These are phyloP conservation scores for Microthlaspi erraticum DNA, from an alignment of 345 rosid species.

Conservation along the genomic window DNA sequence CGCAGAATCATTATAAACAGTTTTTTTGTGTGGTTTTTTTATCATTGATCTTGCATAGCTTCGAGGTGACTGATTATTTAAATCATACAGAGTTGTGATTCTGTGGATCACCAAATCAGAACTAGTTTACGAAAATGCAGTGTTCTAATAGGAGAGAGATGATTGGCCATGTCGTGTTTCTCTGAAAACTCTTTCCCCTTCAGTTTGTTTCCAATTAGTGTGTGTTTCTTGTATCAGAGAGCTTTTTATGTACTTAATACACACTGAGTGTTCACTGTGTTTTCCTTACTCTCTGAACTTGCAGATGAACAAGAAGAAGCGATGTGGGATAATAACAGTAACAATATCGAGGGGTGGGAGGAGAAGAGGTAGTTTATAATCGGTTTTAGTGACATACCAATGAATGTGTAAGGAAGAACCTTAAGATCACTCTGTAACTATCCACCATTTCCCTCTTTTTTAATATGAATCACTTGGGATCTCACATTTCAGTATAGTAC, in stretches of 20 bases:
- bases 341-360: constrained; percentile 39
- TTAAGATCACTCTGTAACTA: constrained; percentile 2
- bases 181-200: not conserved
- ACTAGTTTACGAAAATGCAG: not conserved
- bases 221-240: not conserved
- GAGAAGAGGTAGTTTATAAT: constrained; percentile 29
- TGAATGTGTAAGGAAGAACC: constrained; percentile 14
- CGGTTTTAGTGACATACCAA: not conserved
- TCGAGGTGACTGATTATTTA: not conserved
- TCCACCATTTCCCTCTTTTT: not conserved
- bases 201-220: not conserved
- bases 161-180: not conserved
- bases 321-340: constrained; percentile 36
- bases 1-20: too few species aligned
- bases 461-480: not conserved
- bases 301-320: constrained; percentile 39
- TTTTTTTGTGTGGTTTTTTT: too few species aligned
- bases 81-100: not conserved
- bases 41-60: too few species aligned
- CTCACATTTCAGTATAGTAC: not conserved
- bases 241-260: not conserved
- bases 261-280: not conserved
- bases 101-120: not conserved
- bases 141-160: not conserved
- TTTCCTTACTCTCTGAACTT: constrained; percentile 1